Conservation (phyloP, 805 yeast genomes). For the Candida ortonii region DNA sequence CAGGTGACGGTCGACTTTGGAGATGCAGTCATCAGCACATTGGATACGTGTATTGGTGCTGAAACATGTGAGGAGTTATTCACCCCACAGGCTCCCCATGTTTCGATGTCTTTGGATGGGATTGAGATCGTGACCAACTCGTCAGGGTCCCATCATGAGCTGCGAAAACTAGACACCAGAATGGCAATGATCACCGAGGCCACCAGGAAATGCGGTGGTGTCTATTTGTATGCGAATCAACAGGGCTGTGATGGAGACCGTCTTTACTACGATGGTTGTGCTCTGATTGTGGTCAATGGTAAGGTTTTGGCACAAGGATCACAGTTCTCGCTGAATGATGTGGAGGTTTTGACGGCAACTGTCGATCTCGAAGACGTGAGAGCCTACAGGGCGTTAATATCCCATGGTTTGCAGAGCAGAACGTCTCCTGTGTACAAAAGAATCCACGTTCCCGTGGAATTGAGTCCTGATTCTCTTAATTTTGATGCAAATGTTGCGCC, state of each 20-base stretch:
- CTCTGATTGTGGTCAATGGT: conserved; percentile 90
- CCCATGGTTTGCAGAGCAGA: conserved; percentile 72
- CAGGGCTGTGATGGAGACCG: conserved; percentile 99
- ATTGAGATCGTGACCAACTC: conserved; percentile 97
- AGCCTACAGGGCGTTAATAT: conserved; percentile 66
- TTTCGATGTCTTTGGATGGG: conserved; percentile 88
- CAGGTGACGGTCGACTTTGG: conserved; percentile 78
- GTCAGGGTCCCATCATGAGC: conserved; percentile 96
- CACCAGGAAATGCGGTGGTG: conserved; percentile 94
- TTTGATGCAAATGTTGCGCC: conserved; percentile 66
- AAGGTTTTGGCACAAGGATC: conserved; percentile 87
- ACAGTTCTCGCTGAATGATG: conserved; percentile 87
- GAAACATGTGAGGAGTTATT: conserved; percentile 98
- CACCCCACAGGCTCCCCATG: conserved; percentile 95
- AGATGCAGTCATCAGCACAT: conserved; percentile 80
- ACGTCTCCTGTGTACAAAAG: conserved; percentile 45
- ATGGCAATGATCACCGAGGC: conserved; percentile 86
- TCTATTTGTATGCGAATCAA: conserved; percentile 90
- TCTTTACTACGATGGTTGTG: conserved; percentile 95
- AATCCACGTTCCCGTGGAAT: conserved; percentile 58
- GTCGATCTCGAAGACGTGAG: conserved; percentile 91
- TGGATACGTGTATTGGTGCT: conserved; percentile 90
- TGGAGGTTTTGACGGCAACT: conserved; percentile 94
- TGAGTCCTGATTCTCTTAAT: conserved; percentile 56
- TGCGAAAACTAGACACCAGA: conserved; percentile 83